phyloP scores from a whole-genome alignment of 805 yeast species.

The Metschnikowia colocasiae region DNA sequence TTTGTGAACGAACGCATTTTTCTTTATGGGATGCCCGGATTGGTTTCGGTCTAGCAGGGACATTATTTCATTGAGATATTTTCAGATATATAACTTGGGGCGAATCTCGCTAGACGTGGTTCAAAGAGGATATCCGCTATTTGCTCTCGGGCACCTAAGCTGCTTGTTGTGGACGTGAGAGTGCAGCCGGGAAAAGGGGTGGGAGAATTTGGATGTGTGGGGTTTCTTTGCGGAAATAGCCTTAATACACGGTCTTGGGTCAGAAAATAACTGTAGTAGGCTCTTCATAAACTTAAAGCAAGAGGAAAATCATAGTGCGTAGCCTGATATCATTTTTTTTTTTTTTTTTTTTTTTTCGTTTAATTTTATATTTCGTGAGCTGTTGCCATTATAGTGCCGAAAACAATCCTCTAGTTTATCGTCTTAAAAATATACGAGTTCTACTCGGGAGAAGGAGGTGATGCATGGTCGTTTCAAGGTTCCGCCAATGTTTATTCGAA shows the following conservation, averaged over 20 bases:
- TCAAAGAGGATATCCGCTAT: not conserved
- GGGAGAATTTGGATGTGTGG: not conserved
- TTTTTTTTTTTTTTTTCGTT: slow-evolving; percentile 1
- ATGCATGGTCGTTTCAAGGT: not conserved
- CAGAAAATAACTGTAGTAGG: slow-evolving; percentile 1
- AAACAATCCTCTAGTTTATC: not conserved
- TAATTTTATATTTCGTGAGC: not conserved
- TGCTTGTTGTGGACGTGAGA: not conserved
- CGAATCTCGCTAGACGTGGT: not conserved
- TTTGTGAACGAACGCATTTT: slow-evolving; percentile 57
- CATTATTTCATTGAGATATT: not conserved
- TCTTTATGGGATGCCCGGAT: slow-evolving; percentile 36
- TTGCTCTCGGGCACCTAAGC: not conserved
- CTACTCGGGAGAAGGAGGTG: slow-evolving; percentile 1
- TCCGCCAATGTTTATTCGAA: not conserved
- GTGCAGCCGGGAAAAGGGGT: not conserved
- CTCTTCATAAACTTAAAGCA: slow-evolving; percentile 4
- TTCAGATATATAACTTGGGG: not conserved
- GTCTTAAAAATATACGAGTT: slow-evolving; percentile 3
- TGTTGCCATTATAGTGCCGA: not conserved
- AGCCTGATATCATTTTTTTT: slow-evolving; percentile 5
- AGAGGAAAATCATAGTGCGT: slow-evolving; percentile 5
- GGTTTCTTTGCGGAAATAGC: not conserved
- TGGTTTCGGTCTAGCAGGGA: slow-evolving; percentile 13
- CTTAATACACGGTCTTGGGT: not conserved